Evolutionary conservation across 129 eudicot genomes (phyloP), one percentile per base, ranked within the genome.

Genomic region (Deinandra increscens): DNA sequence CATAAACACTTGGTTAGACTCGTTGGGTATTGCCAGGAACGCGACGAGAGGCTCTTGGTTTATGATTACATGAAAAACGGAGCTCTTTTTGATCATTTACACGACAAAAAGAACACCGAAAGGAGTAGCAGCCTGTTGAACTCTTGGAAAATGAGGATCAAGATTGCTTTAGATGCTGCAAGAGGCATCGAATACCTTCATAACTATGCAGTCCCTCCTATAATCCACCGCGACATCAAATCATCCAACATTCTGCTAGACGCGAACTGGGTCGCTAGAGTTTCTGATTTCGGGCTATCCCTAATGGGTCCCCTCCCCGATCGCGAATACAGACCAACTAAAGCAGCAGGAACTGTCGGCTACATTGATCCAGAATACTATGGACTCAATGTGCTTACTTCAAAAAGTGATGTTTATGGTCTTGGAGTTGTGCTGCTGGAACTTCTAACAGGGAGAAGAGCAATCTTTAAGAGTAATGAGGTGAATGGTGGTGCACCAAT

Each of bases 351-450:
- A 31, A 85, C 90, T 2, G 82, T 82, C 31, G 90, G 90, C 44
- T 85, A 85, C 73, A 85, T 85, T 33, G 90, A 85, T 64, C 90
- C 86, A 12, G 90, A 85, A 59, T 85, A 82, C 70, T 81, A 82
- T 20, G 84, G 84, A 37, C 82, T 79, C 19, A 81, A 82, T 31
- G 76, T 79, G 17, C 62, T 81, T 31, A 85, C 90, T 2, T 62
- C 86, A 2, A 85, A 85, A 66, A 85, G 90, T 17, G 90, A 85
- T 66, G 84, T 85, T 6, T 85, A 85, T 61, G 90, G 90, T 15
- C 68, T 85, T 10, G 90, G 86, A 19, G 90, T 85, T 10, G 90
- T 85, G 23, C 54, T 81, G 36, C 44, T 84, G n/a, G 90, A 85
- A 59, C 78, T 85, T 50, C 74, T 85, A 66, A 81, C 86, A 0